Percentiles rank a stretch among this genome's conserved stretches.
These are phyloP conservation scores for Saxophila tyrrhenica DNA, from an alignment of 495 filamentous ascomycete genomes.

Conservation along the genomic window DNA sequence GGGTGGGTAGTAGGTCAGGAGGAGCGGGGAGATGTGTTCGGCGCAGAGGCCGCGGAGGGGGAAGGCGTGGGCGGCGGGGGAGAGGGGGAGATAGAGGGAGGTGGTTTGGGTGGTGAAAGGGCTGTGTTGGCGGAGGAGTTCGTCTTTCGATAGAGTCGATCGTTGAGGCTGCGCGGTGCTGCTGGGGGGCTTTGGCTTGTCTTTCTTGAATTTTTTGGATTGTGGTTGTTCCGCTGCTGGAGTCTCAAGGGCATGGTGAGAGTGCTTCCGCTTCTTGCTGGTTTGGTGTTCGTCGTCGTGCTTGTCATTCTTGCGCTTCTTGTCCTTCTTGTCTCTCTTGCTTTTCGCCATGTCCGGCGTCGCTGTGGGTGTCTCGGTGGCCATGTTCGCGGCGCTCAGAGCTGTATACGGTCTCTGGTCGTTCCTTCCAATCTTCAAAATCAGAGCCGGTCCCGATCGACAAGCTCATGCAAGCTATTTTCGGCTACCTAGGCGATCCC, in stretches of 20 bases:
- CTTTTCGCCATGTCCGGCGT: neutral
- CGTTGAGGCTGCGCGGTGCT: neutral
- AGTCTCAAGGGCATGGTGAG: neutral
- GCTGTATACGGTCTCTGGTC: neutral
- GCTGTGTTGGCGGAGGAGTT: conserved; percentile 22
- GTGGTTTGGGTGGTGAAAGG: conserved; percentile 52
- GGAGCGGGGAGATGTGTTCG: conserved; percentile 63
- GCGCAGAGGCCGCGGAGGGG: conserved; percentile 57
- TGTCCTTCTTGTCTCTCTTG: neutral
- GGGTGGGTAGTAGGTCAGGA: conserved; percentile 65
- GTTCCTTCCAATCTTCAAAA: neutral
- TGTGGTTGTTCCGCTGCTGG: neutral
- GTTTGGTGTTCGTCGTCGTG: neutral
- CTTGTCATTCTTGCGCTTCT: neutral
- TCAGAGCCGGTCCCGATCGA: too few relatives aligned
- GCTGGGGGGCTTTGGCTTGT: neutral
- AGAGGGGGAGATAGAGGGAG: conserved; percentile 59
- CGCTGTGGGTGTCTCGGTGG: neutral
- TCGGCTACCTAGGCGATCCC: too few relatives aligned
- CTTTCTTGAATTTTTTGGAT: neutral
- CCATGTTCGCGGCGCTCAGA: neutral
- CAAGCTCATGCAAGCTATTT: too few relatives aligned
- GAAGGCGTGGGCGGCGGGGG: conserved; percentile 51
- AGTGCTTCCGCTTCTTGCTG: neutral
- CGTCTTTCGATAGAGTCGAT: neutral